Evolutionary conservation across 1,139 yeast genomes (phyloP), one percentile per base, ranked within the genome.

Genomic region (Pichia kudriavzevii): DNA sequence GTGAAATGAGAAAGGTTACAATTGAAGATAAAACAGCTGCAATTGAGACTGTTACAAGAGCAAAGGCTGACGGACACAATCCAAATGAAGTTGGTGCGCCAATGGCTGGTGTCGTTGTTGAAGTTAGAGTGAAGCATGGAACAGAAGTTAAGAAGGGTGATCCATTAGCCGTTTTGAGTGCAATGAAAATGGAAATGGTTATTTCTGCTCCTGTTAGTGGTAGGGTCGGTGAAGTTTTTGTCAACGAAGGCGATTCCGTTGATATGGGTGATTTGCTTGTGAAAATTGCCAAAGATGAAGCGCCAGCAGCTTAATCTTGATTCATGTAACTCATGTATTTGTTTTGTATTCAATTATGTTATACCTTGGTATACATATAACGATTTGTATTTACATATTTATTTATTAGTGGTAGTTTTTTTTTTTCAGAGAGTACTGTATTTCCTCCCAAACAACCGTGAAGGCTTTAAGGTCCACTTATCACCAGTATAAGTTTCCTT

Each of bases 111-210:
- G 97, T 91, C 44, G 87, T 91, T 41, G 85, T 91, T 49, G 98
- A 93, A 64, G 80, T 91, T 40, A 84, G 94, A 56, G 83, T 85
- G 43, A 83, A 85, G 65, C 75, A 75, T 50, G 95, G 94, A 43
- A 69, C 78, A 36, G 81, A 79, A 48, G 95, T 93, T 47, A 85
- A 83, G 73, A 91, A 88, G 75, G 98, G 99, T 48, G 95, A 91
- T 58, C 93, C 96, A 28, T 63, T 91, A 50, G 94, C 94, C 39
- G 95, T 91, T 21, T 71, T 91, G 55, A 79, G 93, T 56, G 98
- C 99, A 47, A 93, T 91, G 99, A 93, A 93, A 75, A 93, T 93
- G 98, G 99, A 91, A 68, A 91, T 91, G 97, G 94, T 91, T 35
- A 88, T 91, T 50, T 75, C 88, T 58, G 91, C 99, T 8, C 95